Evolutionary conservation across 164 flowering plant species (phyloP), one percentile per base, ranked within the genome.

Genomic region (Annona squamosa): DNA sequence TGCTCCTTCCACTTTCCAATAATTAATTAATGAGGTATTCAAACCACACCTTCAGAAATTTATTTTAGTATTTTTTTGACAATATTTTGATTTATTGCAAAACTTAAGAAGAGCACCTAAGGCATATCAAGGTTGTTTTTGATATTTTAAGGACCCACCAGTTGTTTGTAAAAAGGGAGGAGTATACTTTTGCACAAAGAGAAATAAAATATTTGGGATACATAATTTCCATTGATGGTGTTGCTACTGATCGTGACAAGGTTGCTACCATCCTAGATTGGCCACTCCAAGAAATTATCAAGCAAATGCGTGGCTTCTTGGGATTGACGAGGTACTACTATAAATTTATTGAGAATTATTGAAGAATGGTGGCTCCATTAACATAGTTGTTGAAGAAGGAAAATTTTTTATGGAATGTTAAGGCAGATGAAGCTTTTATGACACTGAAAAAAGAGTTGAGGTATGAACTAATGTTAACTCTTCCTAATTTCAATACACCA

Each of bases 361-460:
- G 75, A 3, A 65, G 18, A 6, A 46, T 73, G 3, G 61, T 57
- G 4, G 18, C 17, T 5, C 75, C 70, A 4, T 42, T 73, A 65
- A 73, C 75, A n/a, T 1, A 37, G 3, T 7, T 65, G 69, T 41
- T 68, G 37, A 68, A 68, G 70, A 65, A 63, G 46, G 73, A 1
- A 42, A 7, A 0, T 19, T 43, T 70, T 5, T 9, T 17, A 2
- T 63, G 3, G 56, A 46, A n/a, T 4, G 9, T 18, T 26, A 26
- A 26, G 37, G 37, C 37, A 43, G 59, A 19, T 3, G n/a, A 7
- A 16, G 74, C 74, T 3, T 26, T 72, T 4, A 3, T 18, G 3
- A 3, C 17, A 0, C 62, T 67, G 0, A 76, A 76, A 47, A 43
- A 13, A 0, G 73, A 73, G 5, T 70, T 75, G 73, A 41, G 63